Percentiles rank a stretch among this genome's conserved stretches.
Evolutionary conservation across 2,329 filamentous ascomycete genomes (phyloP).

Genomic region (Beauveria sp.): DNA sequence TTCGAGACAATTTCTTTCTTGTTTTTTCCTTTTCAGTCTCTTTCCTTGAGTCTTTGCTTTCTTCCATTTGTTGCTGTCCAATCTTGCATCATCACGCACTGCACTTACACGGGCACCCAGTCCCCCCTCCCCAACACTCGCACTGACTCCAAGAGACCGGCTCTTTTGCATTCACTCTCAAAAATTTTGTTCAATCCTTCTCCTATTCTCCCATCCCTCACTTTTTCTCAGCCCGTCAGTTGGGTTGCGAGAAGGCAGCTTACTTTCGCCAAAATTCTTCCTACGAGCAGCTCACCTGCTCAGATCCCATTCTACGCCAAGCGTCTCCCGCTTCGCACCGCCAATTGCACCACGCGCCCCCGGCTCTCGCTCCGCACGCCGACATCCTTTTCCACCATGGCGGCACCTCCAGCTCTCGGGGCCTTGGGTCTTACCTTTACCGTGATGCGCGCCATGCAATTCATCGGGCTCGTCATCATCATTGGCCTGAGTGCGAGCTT

Average conservation of each 20-base stretch:
- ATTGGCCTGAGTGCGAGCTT: conserved; percentile 80
- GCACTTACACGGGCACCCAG: background rate
- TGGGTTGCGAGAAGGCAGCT: background rate
- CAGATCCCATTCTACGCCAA: conserved; percentile 33
- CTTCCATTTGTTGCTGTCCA: conserved; percentile 15
- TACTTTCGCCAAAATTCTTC: conserved; percentile 25
- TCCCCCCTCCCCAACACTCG: background rate
- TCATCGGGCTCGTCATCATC: conserved; percentile 63
- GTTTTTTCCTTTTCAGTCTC: conserved; percentile 20
- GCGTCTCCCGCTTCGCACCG: conserved; percentile 34
- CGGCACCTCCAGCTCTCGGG: conserved; percentile 48
- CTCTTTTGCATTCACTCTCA: background rate
- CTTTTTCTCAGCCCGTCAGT: background rate
- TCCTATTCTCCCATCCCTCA: background rate
- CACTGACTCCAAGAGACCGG: background rate
- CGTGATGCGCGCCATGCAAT: conserved; percentile 62
- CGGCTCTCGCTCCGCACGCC: conserved; percentile 35
- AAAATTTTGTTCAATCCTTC: background rate
- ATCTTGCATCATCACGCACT: background rate
- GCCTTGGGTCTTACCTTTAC: conserved; percentile 75
- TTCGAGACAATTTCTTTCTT: conserved; percentile 13
- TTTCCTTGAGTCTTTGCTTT: conserved; percentile 19
- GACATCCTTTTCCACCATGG: conserved; percentile 30
- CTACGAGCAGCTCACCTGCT: conserved; percentile 22
- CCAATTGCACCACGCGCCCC: conserved; percentile 29